Conservation (phyloP, 331 rosid species). For the Quercus tomentella region DNA sequence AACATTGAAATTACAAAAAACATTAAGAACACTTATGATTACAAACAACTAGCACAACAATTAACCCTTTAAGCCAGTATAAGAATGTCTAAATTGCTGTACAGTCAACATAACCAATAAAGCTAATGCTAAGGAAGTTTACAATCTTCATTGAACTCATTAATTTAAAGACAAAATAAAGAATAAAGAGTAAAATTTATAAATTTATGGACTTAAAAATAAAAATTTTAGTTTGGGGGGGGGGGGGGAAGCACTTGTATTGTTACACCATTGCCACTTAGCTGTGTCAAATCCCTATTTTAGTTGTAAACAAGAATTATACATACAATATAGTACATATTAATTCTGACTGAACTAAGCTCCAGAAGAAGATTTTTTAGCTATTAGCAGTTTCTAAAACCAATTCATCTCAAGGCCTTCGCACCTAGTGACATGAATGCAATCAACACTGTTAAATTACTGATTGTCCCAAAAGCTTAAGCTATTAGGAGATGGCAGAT, state of each 20-base stretch:
- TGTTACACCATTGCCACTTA: not conserved
- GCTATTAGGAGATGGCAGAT: too few species aligned
- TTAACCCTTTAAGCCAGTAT: not conserved
- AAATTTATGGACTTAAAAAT: too few species aligned
- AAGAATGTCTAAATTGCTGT: not conserved
- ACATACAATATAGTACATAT: too few species aligned
- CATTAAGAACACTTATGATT: conserved; percentile 4
- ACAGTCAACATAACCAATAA: not conserved
- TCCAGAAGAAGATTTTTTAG: not conserved
- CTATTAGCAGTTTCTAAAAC: not conserved
- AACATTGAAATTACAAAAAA: conserved; percentile 7
- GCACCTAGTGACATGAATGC: not conserved
- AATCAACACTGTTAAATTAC: not conserved
- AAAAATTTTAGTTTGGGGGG: too few species aligned
- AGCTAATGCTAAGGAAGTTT: not conserved
- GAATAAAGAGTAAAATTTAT: not conserved
- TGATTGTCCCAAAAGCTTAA: too few species aligned
- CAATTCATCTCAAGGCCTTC: not conserved
- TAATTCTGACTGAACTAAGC: not conserved
- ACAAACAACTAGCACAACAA: not conserved
- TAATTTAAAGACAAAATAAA: not conserved
- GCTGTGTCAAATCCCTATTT: too few species aligned
- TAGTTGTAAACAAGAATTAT: too few species aligned
- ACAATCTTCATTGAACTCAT: not conserved
- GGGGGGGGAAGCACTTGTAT: not conserved